Evolutionary conservation across 1,139 yeast species (phyloP).

Genomic region (Meyerozyma sp.): DNA sequence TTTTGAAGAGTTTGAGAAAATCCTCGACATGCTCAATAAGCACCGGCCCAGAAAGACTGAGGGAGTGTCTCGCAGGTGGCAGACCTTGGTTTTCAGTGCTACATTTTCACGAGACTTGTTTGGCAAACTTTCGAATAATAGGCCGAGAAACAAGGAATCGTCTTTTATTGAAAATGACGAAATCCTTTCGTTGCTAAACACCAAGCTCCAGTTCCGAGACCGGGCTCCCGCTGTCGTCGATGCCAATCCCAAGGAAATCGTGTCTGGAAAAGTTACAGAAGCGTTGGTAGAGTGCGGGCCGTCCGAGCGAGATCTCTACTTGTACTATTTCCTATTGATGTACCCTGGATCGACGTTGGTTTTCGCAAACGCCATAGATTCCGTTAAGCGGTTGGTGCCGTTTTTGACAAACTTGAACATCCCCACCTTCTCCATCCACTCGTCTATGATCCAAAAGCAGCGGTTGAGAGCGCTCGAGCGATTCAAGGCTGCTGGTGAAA

Average conservation of each 20-base stretch:
- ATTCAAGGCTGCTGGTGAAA: conserved; percentile 51
- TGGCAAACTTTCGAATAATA: conserved; percentile 54
- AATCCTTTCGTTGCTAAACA: conserved; percentile 50
- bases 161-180: conserved; percentile 47
- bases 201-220: conserved; percentile 56
- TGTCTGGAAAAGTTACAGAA: conserved; percentile 73
- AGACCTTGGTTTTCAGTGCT: conserved; percentile 89
- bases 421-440: conserved; percentile 79
- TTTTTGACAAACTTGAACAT: conserved; percentile 64
- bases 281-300: conserved; percentile 90
- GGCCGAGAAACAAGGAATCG: conserved; percentile 20
- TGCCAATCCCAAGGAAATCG: conserved; percentile 80
- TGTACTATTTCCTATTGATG: conserved; percentile 80
- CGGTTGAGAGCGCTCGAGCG: conserved; percentile 80
- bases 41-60: conserved; percentile 22
- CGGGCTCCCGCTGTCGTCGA: conserved; percentile 64
- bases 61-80: conserved; percentile 55
- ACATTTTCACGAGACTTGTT: conserved; percentile 84
- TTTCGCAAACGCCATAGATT: conserved; percentile 90
- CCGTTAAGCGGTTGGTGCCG: conserved; percentile 82
- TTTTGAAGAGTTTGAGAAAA: conserved; percentile 86
- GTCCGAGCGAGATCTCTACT: conserved; percentile 80
- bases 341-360: conserved; percentile 89
- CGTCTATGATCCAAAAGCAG: conserved; percentile 93
- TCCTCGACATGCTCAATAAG: conserved; percentile 54